Conservation (phyloP, 2,329 filamentous ascomycete species). For the Cladophialophora chaetospira region DNA sequence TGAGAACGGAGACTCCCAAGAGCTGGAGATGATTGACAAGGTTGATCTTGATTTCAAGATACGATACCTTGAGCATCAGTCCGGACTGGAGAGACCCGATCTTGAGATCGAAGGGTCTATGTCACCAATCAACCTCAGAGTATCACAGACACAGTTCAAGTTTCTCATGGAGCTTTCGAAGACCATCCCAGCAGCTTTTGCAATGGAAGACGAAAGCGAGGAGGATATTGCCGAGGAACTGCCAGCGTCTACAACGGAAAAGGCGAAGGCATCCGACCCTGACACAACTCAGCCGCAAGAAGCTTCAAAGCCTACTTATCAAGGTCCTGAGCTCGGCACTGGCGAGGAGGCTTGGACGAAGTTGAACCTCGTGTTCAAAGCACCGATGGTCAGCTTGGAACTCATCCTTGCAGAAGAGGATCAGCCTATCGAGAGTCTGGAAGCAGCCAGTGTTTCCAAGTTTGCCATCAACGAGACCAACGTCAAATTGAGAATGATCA, state of each 20-base stretch:
- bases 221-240: conserved; percentile 76
- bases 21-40: conserved; percentile 94
- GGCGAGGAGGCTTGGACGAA: conserved; percentile 81
- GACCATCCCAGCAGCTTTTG: conserved; percentile 85
- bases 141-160: conserved; percentile 89
- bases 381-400: conserved; percentile 85
- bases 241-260: conserved; percentile 56
- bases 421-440: conserved; percentile 75
- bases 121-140: conserved; percentile 86
- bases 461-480: conserved; percentile 94
- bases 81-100: conserved; percentile 77
- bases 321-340: conserved; percentile 70
- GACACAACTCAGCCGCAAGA: conserved; percentile 49
- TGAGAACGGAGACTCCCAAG: conserved; percentile 69
- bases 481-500: conserved; percentile 89
- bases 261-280: conserved; percentile 51
- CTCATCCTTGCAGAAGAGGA: conserved; percentile 75
- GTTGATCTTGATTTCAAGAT: conserved; percentile 93
- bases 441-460: conserved; percentile 80
- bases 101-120: conserved; percentile 88
- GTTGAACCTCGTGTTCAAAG: conserved; percentile 86
- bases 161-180: conserved; percentile 85
- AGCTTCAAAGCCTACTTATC: conserved; percentile 49
- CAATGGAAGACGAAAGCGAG: conserved; percentile 68
- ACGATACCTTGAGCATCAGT: conserved; percentile 83